A percentile compares a stretch with the other conserved stretches of the same genome.
These are phyloP conservation scores for Spatholobus suberectus DNA, from an alignment of 306 rosid genomes.

Conservation along the genomic window DNA sequence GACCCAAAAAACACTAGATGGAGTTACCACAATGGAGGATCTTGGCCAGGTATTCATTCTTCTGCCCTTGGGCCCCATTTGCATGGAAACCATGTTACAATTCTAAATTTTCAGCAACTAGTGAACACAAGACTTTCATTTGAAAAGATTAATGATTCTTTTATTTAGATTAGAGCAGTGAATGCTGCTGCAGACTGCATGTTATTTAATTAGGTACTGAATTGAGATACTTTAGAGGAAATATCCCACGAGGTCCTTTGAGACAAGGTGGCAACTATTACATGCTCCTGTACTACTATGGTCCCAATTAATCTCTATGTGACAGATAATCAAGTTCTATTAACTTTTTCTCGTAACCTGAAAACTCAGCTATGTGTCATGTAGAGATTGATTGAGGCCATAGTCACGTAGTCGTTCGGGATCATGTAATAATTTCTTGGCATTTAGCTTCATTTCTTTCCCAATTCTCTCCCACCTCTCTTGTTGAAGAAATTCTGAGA, in stretches of 20 bases:
- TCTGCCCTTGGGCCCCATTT: background rate
- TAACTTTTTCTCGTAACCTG: too few relatives aligned
- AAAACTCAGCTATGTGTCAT: too few relatives aligned
- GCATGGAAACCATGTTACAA: slow-evolving; percentile 5
- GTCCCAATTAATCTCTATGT: too few relatives aligned
- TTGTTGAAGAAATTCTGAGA: background rate
- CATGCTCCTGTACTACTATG: too few relatives aligned
- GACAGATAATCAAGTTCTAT: too few relatives aligned
- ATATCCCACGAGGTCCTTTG: background rate
- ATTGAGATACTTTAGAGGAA: background rate
- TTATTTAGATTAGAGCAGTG: background rate
- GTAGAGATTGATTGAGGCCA: too few relatives aligned
- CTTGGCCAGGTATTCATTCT: slow-evolving; percentile 71
- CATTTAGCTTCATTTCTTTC: too few relatives aligned
- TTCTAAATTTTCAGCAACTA: background rate
- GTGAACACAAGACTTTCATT: background rate
- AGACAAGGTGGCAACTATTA: too few relatives aligned
- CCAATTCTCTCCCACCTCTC: too few relatives aligned
- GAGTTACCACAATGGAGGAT: slow-evolving; percentile 86
- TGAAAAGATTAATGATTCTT: background rate
- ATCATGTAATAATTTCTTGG: too few relatives aligned
- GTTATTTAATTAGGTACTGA: background rate
- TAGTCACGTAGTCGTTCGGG: too few relatives aligned
- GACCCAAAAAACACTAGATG: slow-evolving; percentile 81
- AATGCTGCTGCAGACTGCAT: background rate